Base-by-base conservation (phyloP, 306 rosid genomes). In the Purshia tridentata region DNA sequence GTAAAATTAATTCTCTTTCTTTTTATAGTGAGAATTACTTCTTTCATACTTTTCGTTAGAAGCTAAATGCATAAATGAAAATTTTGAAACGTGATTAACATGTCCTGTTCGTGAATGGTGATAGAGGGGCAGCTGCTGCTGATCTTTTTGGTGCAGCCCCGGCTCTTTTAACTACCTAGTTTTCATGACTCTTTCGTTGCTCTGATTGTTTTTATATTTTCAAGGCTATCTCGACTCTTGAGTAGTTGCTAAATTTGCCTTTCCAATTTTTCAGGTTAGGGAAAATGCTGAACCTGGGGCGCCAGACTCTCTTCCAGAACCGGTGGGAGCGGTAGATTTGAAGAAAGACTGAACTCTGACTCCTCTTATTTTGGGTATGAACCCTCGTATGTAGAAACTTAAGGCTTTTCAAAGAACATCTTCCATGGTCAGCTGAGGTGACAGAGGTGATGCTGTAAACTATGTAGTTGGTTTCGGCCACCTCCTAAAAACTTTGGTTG, bases 331-430 rank as follows among this genome's bases (percentile, higher is more conserved):
- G 12, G 81, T 20, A 18, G 81, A 80, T 67, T 69, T 75, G 67
- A 92, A 92, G 86, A 77, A 75, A 67, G 97, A 92, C 58, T 92
- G 82, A 86, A 58, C 45, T 48, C 59, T 53, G 65, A 64, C 52
- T 53, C 47, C 29, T 29, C 29, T 11, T 57, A 23, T 59, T 23
- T 11, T 6, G 16, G 7, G 41, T 42, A 13, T 58, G 64, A 58
- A 58, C 64, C 64, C 13, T 6, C 2, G 18, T 12, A 58, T 13
- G 39, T 4, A 12, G 4, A 58, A 29, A 23, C 64, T 23, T 58
- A 58, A 58, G 19, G 2, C 64, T 37, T 13, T 58, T 12, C 7
- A 20, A 23, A 56, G 15, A 47, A 49, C 23, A 49, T 49, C n/a
- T 20, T 29, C 44, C 44, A n/a, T 39, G 11, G 47, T n/a, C 39